Base-by-base conservation (phyloP, 179 eudicot species). In the Dionaea muscipula region DNA sequence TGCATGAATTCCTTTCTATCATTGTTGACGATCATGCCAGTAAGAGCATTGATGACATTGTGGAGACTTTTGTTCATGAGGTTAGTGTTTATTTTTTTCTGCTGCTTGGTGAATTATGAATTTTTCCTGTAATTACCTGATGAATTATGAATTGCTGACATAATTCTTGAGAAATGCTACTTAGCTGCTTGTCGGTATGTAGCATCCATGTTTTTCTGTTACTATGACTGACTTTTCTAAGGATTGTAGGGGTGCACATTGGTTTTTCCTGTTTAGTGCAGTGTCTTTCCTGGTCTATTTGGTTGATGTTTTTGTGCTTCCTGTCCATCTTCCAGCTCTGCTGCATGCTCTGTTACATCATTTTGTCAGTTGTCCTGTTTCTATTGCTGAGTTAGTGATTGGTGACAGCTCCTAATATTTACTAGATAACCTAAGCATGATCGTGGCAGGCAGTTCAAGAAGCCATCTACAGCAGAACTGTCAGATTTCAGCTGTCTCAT, bases 1-100 rank as follows among this genome's bases (percentile, higher is more conserved):
- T 91, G 98, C 72, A 60, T 87, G 68, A 89, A 86, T 75, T 84
- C 98, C 31, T 91, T 91, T 71, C 67, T 91, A 59, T 87, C 95
- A 53, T 54, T 84, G 74, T 75, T 91, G 51, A 91, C 98, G 56
- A 84, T 91, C 67, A 91, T 91, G 86, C 98, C 98, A 21, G 62
- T 74, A 45, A 78, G 98, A 69, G 73, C 82, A 46, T 50, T 76
- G 65, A 27, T 77, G 62, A 66, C 68, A 19, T 39, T 68, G 23
- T 81, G 88, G 88, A 84, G 72, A 70, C 69, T 77, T 59, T 35
- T 75, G 40, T 80, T 62, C 43, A 64, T 59, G 68, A 73, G 98
- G 98, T 91, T 41, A 55, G 81, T 67, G n/a, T n/a, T n/a, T n/a
- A n/a, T n/a, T n/a, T n/a, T n/a, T n/a, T n/a, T n/a, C n/a, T n/a